Evolutionary conservation across 768 basidiomycete genomes (phyloP).

Genomic region (Porpolomopsis calyptriformis): DNA sequence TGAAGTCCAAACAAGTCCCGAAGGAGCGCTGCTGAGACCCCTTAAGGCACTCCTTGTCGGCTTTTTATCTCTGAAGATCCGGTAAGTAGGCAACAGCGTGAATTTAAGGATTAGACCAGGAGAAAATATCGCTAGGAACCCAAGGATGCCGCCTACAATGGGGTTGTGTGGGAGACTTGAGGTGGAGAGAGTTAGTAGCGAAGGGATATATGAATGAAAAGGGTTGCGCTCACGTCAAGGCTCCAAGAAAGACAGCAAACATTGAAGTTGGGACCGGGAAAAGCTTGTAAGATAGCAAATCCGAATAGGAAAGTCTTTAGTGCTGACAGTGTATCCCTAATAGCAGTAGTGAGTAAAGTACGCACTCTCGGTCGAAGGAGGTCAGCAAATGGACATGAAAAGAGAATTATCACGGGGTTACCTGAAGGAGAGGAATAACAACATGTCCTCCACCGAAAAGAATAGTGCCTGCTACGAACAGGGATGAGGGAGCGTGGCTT

Average conservation of each 20-base stretch:
- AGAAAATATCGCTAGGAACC: constrained; percentile 38
- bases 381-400: neutral
- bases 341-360: neutral
- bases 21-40: constrained; percentile 32
- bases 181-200: neutral
- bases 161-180: constrained; percentile 18
- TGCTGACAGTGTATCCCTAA: constrained; percentile 42
- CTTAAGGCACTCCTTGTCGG: constrained; percentile 23
- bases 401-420: neutral
- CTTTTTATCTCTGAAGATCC: constrained; percentile 20
- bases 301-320: constrained; percentile 46
- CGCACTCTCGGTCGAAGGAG: neutral
- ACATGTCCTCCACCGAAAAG: constrained; percentile 49
- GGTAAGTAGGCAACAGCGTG: constrained; percentile 28
- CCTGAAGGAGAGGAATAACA: constrained; percentile 31
- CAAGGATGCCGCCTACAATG: constrained; percentile 35
- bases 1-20: constrained; percentile 32
- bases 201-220: neutral
- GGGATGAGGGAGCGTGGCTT: constrained; percentile 15
- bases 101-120: constrained; percentile 33
- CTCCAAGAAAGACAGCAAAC: constrained; percentile 43
- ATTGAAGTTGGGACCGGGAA: constrained; percentile 49
- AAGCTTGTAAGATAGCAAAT: constrained; percentile 37
- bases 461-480: constrained; percentile 36
- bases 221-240: constrained; percentile 17